These are phyloP conservation scores for Mycena chlorophos DNA, from an alignment of 768 basidiomycete species.

Conservation along the genomic window DNA sequence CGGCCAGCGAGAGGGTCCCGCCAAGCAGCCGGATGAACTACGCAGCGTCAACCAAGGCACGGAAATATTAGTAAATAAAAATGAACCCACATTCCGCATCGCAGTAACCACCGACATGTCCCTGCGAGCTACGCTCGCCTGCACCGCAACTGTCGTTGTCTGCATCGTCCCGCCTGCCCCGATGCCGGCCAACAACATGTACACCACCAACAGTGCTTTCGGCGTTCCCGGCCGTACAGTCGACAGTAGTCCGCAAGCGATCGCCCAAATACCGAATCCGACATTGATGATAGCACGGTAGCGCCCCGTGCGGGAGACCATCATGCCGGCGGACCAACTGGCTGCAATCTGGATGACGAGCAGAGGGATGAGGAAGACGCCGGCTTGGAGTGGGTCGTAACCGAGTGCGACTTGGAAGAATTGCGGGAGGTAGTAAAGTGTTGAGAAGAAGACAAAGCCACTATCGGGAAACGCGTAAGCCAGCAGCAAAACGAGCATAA, in stretches of 20 bases:
- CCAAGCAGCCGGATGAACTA: conserved; percentile 71
- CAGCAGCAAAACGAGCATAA: background rate
- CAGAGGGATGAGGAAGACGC: conserved; percentile 66
- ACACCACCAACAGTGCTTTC: conserved; percentile 55
- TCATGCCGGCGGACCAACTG: conserved; percentile 57
- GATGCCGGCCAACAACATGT: conserved; percentile 57
- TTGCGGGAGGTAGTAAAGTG: conserved; percentile 72
- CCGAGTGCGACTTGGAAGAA: conserved; percentile 76
- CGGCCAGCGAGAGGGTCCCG: conserved; percentile 65
- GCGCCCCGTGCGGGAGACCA: conserved; percentile 63
- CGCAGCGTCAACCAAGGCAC: conserved; percentile 1
- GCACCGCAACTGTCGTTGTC: conserved; percentile 70
- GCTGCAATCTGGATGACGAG: conserved; percentile 63
- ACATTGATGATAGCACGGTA: conserved; percentile 59
- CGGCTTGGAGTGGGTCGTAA: conserved; percentile 58
- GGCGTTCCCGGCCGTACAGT: conserved; percentile 53
- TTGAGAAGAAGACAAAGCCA: conserved; percentile 62
- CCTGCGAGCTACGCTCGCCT: conserved; percentile 65
- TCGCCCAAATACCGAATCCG: conserved; percentile 68
- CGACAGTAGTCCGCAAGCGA: conserved; percentile 71
- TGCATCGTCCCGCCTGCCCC: conserved; percentile 50
- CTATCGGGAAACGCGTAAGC: conserved; percentile 30
- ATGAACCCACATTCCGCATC: conserved; percentile 52
- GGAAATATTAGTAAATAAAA: background rate
- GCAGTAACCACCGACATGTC: conserved; percentile 82